Evolutionary conservation across 1,139 yeast genomes (phyloP), one percentile per base, ranked within the genome.

Genomic region (Taphrina populina): DNA sequence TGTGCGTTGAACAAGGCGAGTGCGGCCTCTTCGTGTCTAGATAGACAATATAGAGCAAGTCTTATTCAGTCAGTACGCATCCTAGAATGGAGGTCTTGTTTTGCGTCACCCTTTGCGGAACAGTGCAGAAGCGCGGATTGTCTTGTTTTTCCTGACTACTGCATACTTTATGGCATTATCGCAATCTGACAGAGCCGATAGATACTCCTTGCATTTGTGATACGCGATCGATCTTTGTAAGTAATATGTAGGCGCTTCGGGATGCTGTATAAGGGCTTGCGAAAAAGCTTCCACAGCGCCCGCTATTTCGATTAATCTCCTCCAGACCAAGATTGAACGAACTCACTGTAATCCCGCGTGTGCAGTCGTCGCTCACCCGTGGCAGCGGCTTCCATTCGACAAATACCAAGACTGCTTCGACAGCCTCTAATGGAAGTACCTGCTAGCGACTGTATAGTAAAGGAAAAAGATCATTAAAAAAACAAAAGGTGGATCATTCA

Each of bases 91-190:
- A 10, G 26, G 27, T 41, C n/a, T n/a, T n/a, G n/a, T n/a, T n/a
- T n/a, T n/a, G n/a, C n/a, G 61, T 23, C 20, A 58, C 63, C 69
- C 86, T 56, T 82, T 71, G 37, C 86, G 74, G 65, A 81, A 80
- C 63, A 83, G 78, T 23, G 83, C 80, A 27, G 75, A 71, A 0
- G 80, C 84, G 36, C 83, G 72, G n/a, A 76, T 76, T 2, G 71
- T 70, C 58, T 82, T 70, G 55, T 74, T 77, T 0, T 82, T 83
- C 44, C 79, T 69, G 4, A 68, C 69, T 35, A 71, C 69, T 0
- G 94, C 88, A 26, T 78, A 64, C 0, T 70, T 67, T 35, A 81
- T 73, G 0, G 94, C 92, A 23, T 69, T 67, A 7, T 78, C 74
- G 19, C 86, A 73, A 60, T 78, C 81, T 2, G 70, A 69, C 54